phyloP scores from a whole-genome alignment of 768 basidiomycete genomes.

The Cubamyces sp. region DNA sequence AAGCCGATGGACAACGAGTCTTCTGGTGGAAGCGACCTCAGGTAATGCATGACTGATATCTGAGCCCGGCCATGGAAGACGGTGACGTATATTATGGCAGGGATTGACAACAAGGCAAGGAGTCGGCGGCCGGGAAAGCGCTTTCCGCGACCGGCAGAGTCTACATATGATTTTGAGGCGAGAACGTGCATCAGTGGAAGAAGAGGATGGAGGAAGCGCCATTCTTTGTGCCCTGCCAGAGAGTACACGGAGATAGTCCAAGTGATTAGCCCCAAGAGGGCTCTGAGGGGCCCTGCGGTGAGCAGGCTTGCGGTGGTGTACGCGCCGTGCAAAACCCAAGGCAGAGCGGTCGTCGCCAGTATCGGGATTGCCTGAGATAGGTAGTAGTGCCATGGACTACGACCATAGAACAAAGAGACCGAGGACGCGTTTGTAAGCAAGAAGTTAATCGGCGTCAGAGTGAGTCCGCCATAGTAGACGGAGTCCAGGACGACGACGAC shows the following conservation, averaged over 20 bases:
- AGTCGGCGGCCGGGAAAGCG: neutral
- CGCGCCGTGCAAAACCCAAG: constrained; percentile 69
- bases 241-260: constrained; percentile 80
- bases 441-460: constrained; percentile 83
- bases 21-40: constrained; percentile 55
- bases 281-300: constrained; percentile 32
- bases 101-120: constrained; percentile 56
- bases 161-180: constrained; percentile 71
- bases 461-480: constrained; percentile 64
- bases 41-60: constrained; percentile 70
- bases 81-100: constrained; percentile 69
- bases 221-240: constrained; percentile 91
- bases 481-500: constrained; percentile 56
- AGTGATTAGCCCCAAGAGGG: constrained; percentile 51
- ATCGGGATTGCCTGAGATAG: constrained; percentile 85
- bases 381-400: constrained; percentile 88
- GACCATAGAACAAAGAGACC: constrained; percentile 92
- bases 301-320: constrained; percentile 39
- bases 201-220: constrained; percentile 94
- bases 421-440: constrained; percentile 79
- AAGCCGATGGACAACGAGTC: constrained; percentile 68
- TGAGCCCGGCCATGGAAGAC: constrained; percentile 81
- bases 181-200: constrained; percentile 84
- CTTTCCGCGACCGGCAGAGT: constrained; percentile 27
- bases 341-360: constrained; percentile 71